phyloP scores from a whole-genome alignment of 78 protist genomes.

The Monocercomonoides exilis region DNA sequence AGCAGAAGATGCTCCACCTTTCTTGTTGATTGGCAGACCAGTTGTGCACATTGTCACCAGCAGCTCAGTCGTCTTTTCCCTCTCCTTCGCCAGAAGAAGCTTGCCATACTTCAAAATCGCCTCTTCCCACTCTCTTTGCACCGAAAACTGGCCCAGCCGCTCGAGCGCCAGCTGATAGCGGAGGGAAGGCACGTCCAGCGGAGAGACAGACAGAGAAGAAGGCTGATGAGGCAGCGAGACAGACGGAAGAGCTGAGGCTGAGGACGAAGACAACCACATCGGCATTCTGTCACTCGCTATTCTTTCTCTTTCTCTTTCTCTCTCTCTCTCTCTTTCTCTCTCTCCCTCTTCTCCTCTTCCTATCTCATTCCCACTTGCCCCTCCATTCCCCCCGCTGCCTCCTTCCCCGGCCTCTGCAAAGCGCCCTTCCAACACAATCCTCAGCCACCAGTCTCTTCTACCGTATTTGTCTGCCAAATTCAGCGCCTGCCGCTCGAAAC shows the following conservation, averaged over 20 bases:
- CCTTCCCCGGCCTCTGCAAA: background rate
- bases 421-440: background rate
- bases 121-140: background rate
- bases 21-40: no score
- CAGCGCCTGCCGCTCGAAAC: background rate
- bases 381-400: background rate
- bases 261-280: no score
- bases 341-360: background rate
- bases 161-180: background rate
- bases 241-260: no score
- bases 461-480: background rate
- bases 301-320: no score
- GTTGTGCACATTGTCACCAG: conserved; percentile 64
- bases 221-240: no score
- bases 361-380: background rate
- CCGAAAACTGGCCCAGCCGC: background rate
- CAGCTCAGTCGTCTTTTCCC: conserved; percentile 54
- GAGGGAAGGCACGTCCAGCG: no score
- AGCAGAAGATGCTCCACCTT: no score
- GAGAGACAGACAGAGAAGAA: no score
- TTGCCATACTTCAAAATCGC: conserved; percentile 58
- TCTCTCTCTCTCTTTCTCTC: background rate
- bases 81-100: conserved; percentile 40
- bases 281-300: no score
- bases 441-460: background rate